phyloP scores from a whole-genome alignment of 2,329 filamentous ascomycete species.

The Exophiala sideris region DNA sequence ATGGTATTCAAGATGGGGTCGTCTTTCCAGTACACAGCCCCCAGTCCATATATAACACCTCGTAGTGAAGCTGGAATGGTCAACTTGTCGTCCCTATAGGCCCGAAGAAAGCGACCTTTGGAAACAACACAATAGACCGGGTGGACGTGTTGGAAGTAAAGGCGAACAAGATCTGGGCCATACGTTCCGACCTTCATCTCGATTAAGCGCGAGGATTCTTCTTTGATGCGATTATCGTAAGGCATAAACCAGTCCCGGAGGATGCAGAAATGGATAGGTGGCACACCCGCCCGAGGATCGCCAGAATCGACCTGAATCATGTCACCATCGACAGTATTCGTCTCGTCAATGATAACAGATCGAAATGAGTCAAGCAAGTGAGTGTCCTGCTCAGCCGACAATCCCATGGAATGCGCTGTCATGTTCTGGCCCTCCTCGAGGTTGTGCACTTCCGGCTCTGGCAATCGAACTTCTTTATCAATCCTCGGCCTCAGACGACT shows the following conservation, averaged over 20 bases:
- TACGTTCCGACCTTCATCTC: constrained; percentile 43
- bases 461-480: constrained; percentile 1
- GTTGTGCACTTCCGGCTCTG: constrained; percentile 31
- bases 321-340: constrained; percentile 44
- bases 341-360: constrained; percentile 47
- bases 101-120: constrained; percentile 43
- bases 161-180: constrained; percentile 41
- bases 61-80: constrained; percentile 45
- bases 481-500: constrained; percentile 6
- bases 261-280: constrained; percentile 47
- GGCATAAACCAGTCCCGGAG: constrained; percentile 46
- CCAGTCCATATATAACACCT: constrained; percentile 46
- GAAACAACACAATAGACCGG: constrained; percentile 45
- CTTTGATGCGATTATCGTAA: constrained; percentile 39
- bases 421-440: constrained; percentile 43
- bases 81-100: constrained; percentile 38
- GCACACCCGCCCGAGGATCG: constrained; percentile 33
- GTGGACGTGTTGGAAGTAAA: constrained; percentile 49
- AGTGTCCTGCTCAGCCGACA: constrained; percentile 47
- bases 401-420: constrained; percentile 47
- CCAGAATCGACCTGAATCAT: constrained; percentile 44
- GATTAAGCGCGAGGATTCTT: constrained; percentile 41
- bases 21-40: constrained; percentile 42
- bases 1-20: constrained; percentile 33
- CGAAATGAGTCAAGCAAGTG: constrained; percentile 48